Conservation (phyloP, 2,329 filamentous ascomycete species). For the Grosmannia huntii region DNA sequence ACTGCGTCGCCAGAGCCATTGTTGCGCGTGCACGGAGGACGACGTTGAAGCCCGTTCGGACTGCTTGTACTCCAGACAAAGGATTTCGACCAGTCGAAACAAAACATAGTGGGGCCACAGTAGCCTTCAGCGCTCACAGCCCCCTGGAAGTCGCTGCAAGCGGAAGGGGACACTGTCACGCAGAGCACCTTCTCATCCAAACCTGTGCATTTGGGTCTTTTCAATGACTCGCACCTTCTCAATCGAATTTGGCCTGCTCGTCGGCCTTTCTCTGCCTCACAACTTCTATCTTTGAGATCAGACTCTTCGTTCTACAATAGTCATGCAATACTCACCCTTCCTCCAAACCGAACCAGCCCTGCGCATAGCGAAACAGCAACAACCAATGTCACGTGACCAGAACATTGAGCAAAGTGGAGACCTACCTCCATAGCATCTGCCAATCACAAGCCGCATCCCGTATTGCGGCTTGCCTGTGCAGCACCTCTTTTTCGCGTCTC, state of each 20-base stretch:
- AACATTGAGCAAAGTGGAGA: background rate
- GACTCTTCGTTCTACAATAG: too few species aligned
- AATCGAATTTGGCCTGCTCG: too few species aligned
- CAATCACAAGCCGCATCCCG: background rate
- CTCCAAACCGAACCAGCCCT: too few species aligned
- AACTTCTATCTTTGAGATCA: too few species aligned
- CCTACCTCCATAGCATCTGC: background rate
- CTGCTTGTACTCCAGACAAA: too few species aligned
- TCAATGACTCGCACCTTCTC: too few species aligned
- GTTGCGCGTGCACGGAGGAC: background rate
- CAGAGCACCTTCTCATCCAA: too few species aligned
- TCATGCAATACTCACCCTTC: too few species aligned
- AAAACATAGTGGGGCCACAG: background rate
- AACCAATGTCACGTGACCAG: background rate
- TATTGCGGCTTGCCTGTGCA: background rate
- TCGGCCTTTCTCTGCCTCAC: too few species aligned
- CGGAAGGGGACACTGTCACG: too few species aligned
- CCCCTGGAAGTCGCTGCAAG: background rate
- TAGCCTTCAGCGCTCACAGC: background rate
- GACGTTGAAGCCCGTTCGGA: background rate
- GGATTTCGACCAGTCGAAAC: background rate
- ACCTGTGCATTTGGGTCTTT: too few species aligned
- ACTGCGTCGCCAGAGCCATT: conserved; percentile 13
- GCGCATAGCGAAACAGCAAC: too few species aligned
- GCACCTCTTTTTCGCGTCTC: background rate